These are phyloP conservation scores for Phytophthora tentaculata DNA, from an alignment of 352 stramenopile species.

Conservation along the genomic window DNA sequence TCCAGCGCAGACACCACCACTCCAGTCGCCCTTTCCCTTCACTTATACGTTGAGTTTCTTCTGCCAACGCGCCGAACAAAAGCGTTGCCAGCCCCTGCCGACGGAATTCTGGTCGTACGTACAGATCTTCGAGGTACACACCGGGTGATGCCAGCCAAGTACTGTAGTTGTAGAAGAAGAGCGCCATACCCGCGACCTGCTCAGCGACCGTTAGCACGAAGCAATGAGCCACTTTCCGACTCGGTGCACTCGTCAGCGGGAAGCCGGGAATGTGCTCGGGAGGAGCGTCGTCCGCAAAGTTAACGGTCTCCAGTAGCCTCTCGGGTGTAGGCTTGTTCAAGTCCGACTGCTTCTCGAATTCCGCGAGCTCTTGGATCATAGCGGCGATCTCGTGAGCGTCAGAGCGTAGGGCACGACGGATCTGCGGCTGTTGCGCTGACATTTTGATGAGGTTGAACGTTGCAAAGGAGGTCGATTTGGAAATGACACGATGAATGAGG, in stretches of 20 bases:
- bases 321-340: constrained; percentile 32
- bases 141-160: constrained; percentile 33
- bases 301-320: constrained; percentile 39
- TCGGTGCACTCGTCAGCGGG: constrained; percentile 20
- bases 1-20: constrained; percentile 39
- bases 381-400: constrained; percentile 31
- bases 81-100: constrained; percentile 30
- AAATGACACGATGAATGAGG: constrained; percentile 13
- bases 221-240: constrained; percentile 37
- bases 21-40: constrained; percentile 29
- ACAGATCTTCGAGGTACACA: constrained; percentile 35
- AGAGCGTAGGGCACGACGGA: constrained; percentile 27
- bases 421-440: constrained; percentile 22
- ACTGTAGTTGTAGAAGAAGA: constrained; percentile 45
- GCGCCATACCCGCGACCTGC: constrained; percentile 30
- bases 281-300: constrained; percentile 25
- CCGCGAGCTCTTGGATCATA: constrained; percentile 37
- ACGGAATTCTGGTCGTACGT: constrained; percentile 31
- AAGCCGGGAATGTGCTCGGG: constrained; percentile 24
- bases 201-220: constrained; percentile 32
- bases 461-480: constrained; percentile 7
- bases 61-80: constrained; percentile 26
- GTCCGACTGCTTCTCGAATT: constrained; percentile 37
- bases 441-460: constrained; percentile 7
- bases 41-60: constrained; percentile 34